A percentile compares a stretch with the other conserved stretches of the same genome.
Evolutionary conservation across 2,329 filamentous ascomycete species (phyloP).

Genomic region (Cladosporium sp.): DNA sequence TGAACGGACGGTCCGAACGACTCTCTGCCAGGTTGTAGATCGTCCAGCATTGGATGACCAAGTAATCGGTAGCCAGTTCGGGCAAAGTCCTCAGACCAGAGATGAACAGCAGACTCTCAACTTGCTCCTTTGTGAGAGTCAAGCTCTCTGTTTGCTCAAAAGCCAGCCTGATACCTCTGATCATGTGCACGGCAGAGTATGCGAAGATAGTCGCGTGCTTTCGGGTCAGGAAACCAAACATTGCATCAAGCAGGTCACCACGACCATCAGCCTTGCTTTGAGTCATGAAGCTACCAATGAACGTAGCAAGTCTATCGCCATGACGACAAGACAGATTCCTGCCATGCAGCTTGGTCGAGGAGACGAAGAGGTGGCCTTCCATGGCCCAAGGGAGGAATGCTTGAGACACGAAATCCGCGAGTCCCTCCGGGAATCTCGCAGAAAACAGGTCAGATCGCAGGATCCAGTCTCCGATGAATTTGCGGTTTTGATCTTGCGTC

Average conservation of each 20-base stretch:
- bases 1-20: background rate
- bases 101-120: constrained; percentile 33
- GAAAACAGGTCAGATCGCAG: constrained; percentile 28
- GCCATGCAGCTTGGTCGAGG: constrained; percentile 31
- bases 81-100: constrained; percentile 37
- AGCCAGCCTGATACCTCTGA: constrained; percentile 39
- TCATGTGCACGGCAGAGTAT: constrained; percentile 38
- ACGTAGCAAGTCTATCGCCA: constrained; percentile 35
- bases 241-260: constrained; percentile 28
- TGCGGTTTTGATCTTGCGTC: constrained; percentile 44
- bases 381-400: constrained; percentile 46
- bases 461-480: constrained; percentile 43
- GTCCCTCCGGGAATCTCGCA: constrained; percentile 20
- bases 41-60: constrained; percentile 27
- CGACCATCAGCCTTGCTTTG: constrained; percentile 13
- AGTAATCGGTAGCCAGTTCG: constrained; percentile 40
- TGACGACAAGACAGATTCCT: constrained; percentile 34
- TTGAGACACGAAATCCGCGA: constrained; percentile 34
- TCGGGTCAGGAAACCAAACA: constrained; percentile 23
- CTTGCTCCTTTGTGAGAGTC: constrained; percentile 22
- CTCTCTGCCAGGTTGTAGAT: constrained; percentile 16
- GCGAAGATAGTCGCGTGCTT: constrained; percentile 36
- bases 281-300: constrained; percentile 32
- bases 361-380: constrained; percentile 41
- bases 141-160: constrained; percentile 18